A percentile compares a stretch with the other conserved stretches of the same genome.
Evolutionary conservation across 1,139 yeast genomes (phyloP).

Genomic region (Yamadazyma blattariae): DNA sequence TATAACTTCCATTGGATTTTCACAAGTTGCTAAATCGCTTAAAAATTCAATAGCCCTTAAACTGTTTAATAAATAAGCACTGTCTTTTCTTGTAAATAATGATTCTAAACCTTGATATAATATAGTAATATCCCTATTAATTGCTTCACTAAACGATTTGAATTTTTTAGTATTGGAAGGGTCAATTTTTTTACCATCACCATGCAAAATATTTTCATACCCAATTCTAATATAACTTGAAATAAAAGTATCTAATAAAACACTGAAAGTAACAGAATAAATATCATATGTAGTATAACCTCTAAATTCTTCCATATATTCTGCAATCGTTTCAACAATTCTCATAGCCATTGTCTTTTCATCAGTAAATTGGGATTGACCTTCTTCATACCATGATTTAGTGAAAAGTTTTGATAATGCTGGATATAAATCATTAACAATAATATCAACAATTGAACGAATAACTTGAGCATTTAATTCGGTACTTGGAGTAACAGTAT

Average conservation of each 20-base stretch:
- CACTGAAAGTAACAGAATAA: conserved; percentile 43
- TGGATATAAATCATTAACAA: conserved; percentile 63
- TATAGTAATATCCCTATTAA: conserved; percentile 60
- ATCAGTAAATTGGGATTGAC: conserved; percentile 28
- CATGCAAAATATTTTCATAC: conserved; percentile 44
- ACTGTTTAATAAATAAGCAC: conserved; percentile 53
- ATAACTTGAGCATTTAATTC: conserved; percentile 71
- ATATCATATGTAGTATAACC: conserved; percentile 46
- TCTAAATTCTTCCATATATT: conserved; percentile 66
- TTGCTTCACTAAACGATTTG: conserved; percentile 40
- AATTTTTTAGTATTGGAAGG: conserved; percentile 50
- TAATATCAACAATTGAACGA: conserved; percentile 60
- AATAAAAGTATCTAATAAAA: conserved; percentile 41
- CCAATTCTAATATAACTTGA: conserved; percentile 46
- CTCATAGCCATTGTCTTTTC: conserved; percentile 49
- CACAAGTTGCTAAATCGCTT: conserved; percentile 62
- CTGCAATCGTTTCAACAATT: conserved; percentile 70
- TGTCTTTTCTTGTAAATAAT: conserved; percentile 45
- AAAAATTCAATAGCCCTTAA: conserved; percentile 63
- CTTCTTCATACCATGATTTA: conserved; percentile 45
- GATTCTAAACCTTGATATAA: conserved; percentile 62
- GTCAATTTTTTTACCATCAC: conserved; percentile 54
- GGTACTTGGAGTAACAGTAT: conserved; percentile 71
- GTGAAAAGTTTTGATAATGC: conserved; percentile 41
- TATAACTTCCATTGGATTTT: conserved; percentile 45